Conservation (phyloP, 2,329 filamentous ascomycete genomes). For the Huntiella savannae region DNA sequence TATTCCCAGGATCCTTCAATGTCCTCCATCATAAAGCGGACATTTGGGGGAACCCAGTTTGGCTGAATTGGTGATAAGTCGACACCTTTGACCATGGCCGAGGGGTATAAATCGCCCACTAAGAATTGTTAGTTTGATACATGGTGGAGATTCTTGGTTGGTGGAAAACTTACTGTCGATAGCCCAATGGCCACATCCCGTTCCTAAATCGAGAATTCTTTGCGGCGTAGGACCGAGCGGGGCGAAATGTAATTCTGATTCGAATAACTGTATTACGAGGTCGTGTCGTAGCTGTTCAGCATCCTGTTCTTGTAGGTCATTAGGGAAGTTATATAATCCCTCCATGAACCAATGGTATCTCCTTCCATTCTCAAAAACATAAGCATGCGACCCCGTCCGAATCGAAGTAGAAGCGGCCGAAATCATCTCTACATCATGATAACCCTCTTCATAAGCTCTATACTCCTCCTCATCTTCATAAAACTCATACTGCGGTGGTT, state of each 20-base stretch:
- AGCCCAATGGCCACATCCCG: conserved; percentile 40
- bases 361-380: conserved; percentile 12
- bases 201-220: conserved; percentile 36
- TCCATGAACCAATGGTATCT: conserved; percentile 25
- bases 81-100: conserved; percentile 29
- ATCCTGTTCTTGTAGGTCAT: conserved; percentile 40
- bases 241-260: conserved; percentile 30
- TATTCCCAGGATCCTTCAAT: conserved; percentile 37
- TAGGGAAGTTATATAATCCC: conserved; percentile 36
- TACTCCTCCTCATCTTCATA: conserved; percentile 1
- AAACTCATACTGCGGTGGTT: conserved; percentile 1
- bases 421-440: conserved; percentile 2
- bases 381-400: conserved; percentile 7
- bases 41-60: conserved; percentile 33
- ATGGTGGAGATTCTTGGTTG: neutral
- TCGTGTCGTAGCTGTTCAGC: conserved; percentile 37
- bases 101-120: conserved; percentile 24
- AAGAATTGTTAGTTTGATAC: conserved; percentile 13
- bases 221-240: conserved; percentile 29
- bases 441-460: neutral
- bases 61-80: conserved; percentile 42
- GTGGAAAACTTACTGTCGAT: conserved; percentile 27
- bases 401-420: conserved; percentile 4
- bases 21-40: conserved; percentile 37
- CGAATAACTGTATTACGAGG: conserved; percentile 30